These are phyloP conservation scores for Cercospora sesami DNA, from an alignment of 2,329 filamentous ascomycete species.

Conservation along the genomic window DNA sequence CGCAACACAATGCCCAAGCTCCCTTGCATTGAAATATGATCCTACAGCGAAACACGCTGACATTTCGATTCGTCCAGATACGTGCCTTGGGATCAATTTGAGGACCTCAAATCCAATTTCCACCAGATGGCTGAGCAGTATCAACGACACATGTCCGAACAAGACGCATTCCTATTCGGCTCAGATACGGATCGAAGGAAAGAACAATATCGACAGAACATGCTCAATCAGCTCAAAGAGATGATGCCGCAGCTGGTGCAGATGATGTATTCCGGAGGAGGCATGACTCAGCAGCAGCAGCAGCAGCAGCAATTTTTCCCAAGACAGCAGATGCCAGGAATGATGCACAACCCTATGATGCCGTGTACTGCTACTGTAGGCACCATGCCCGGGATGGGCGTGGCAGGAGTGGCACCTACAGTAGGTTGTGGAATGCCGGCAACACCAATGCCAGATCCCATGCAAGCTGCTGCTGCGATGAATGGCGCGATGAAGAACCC, in stretches of 20 bases:
- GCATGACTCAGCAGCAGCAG: neutral
- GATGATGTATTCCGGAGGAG: slow-evolving; percentile 19
- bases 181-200: slow-evolving; percentile 29
- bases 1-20: no score
- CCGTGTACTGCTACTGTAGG: neutral
- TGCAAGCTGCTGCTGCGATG: slow-evolving; percentile 14
- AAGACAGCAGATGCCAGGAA: neutral
- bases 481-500: slow-evolving; percentile 2
- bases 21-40: no score
- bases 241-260: slow-evolving; percentile 30
- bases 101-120: slow-evolving; percentile 20
- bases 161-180: slow-evolving; percentile 31
- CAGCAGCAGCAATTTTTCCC: neutral
- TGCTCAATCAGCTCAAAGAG: slow-evolving; percentile 32
- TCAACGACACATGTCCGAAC: slow-evolving; percentile 22
- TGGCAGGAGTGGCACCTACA: neutral
- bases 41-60: neutral
- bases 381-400: neutral
- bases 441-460: slow-evolving; percentile 8
- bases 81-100: slow-evolving; percentile 11
- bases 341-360: slow-evolving; percentile 1
- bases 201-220: slow-evolving; percentile 29
- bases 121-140: slow-evolving; percentile 27
- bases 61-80: neutral
- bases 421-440: neutral